A percentile compares a stretch with the other conserved stretches of the same genome.
phyloP scores from a whole-genome alignment of 2,329 filamentous ascomycete genomes.

The Calonectria multiphialidica region DNA sequence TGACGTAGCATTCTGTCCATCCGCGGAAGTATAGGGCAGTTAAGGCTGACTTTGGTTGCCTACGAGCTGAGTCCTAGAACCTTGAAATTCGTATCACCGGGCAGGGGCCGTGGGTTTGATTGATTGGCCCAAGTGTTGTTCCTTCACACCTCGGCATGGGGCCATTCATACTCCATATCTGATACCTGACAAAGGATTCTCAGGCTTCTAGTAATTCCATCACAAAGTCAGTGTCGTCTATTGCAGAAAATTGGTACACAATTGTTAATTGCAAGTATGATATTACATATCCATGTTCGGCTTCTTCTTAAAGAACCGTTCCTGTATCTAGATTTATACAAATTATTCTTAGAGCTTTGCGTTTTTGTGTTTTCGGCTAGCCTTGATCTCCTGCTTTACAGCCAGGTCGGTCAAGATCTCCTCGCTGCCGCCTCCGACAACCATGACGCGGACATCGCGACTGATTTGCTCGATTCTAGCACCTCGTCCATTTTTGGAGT shows the following conservation, averaged over 20 bases:
- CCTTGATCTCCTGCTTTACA: slow-evolving; percentile 58
- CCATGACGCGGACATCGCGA: slow-evolving; percentile 61
- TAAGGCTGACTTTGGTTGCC: neutral
- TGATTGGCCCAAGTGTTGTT: neutral
- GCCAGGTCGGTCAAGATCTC: slow-evolving; percentile 66
- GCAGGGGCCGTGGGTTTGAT: neutral
- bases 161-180: neutral
- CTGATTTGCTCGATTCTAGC: slow-evolving; percentile 65
- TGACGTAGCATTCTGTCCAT: neutral
- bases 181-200: too few relatives aligned
- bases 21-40: neutral
- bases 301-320: neutral
- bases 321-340: neutral
- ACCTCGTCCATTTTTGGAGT: slow-evolving; percentile 61
- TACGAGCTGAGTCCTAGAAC: neutral
- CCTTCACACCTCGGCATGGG: neutral
- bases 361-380: neutral
- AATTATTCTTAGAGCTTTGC: neutral
- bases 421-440: slow-evolving; percentile 67
- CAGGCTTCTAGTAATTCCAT: too few relatives aligned
- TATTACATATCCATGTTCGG: too few relatives aligned
- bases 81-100: neutral
- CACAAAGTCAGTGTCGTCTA: too few relatives aligned
- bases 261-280: neutral
- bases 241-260: too few relatives aligned